Base-by-base conservation (phyloP, 2,329 filamentous ascomycete species). In the Byssochlamys sp. region DNA sequence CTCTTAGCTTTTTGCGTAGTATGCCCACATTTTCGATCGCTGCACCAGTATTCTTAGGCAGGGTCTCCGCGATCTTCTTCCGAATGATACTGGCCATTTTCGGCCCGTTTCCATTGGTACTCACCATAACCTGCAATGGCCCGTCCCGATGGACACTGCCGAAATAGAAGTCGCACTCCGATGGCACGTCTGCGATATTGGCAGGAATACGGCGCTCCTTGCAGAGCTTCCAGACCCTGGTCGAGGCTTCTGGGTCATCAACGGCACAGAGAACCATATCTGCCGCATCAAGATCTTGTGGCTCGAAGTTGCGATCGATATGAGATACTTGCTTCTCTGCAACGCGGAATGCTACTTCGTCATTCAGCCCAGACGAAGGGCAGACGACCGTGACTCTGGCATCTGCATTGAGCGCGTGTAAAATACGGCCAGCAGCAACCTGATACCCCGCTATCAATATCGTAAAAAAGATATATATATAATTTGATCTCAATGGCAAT, bases 131-230 rank as follows among this genome's bases (percentile, higher is more conserved):
- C 78, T 99, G 94, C 60, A 99, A 75, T 4, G 94, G 94, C 0
- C 94, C 94, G 71, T 99, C 94, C 54, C 94, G 87, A 75, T 99
- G 90, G 45, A 96, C 87, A 70, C 89, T 94, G 61, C 94, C 94
- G 76, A 99, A 99, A 80, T 96, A 99, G 71, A 99, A 99, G 70
- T 99, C 94, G 74, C 94, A 99, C 73, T 99, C 94, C 0, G 90
- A 83, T 0, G 94, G 94, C 2, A 99, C 94, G 71, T 99, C 94
- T 64, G 94, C 94, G 63, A 99, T 96, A 73, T 99, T 99, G 58
- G 91, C 91, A 4, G 91, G 85, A 62, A 97, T 89, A 60, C 85
- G 85, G 59, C 80, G 82, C 71, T 90, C 82, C 73, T 95, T 92
- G 81, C 92, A 97, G 26, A 96, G 81, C 71, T 92, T 92, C 89